Percentiles rank a stretch among this genome's conserved stretches.
These are phyloP conservation scores for Ceratocystiopsis brevicomis DNA, from an alignment of 2,329 filamentous ascomycete genomes.

Conservation along the genomic window DNA sequence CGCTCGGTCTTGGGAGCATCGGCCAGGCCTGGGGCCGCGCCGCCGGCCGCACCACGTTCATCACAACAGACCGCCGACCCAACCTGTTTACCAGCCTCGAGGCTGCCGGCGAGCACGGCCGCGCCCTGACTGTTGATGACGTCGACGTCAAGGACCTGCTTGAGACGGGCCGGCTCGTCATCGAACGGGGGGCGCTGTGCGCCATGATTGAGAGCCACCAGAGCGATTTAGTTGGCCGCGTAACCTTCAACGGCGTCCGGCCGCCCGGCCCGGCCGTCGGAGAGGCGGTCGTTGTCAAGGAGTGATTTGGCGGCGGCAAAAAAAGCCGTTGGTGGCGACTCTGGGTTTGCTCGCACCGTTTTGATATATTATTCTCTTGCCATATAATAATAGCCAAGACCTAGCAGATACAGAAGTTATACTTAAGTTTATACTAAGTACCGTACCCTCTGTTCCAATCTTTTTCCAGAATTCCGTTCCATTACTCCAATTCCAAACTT, in stretches of 20 bases:
- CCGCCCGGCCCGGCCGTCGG: conserved; percentile 18
- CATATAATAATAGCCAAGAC: too few species aligned
- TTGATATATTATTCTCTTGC: too few species aligned
- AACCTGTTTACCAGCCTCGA: conserved; percentile 50
- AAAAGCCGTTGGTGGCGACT: too few species aligned
- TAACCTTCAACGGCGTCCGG: conserved; percentile 24
- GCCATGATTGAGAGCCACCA: conserved; percentile 55
- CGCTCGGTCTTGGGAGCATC: conserved; percentile 6
- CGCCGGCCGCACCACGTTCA: conserved; percentile 54
- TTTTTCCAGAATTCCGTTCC: too few species aligned
- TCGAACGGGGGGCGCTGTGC: conserved; percentile 66
- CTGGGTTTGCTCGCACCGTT: too few species aligned
- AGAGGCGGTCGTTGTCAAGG: conserved; percentile 18
- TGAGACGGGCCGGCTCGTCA: conserved; percentile 64
- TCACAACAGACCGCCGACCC: conserved; percentile 42
- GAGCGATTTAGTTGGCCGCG: conserved; percentile 38
- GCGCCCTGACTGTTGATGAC: conserved; percentile 50
- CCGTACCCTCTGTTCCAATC: too few species aligned
- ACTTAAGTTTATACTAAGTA: too few species aligned
- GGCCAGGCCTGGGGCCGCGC: conserved; percentile 47
- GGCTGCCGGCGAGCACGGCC: conserved; percentile 44
- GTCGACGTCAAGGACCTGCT: conserved; percentile 93
- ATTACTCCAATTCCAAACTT: too few species aligned
- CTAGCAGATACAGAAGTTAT: too few species aligned
- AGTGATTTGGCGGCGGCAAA: neutral